Evolutionary conservation across 73 alveolate genomes (phyloP), one percentile per base, ranked within the genome.

Genomic region (Paramecium bursaria): DNA sequence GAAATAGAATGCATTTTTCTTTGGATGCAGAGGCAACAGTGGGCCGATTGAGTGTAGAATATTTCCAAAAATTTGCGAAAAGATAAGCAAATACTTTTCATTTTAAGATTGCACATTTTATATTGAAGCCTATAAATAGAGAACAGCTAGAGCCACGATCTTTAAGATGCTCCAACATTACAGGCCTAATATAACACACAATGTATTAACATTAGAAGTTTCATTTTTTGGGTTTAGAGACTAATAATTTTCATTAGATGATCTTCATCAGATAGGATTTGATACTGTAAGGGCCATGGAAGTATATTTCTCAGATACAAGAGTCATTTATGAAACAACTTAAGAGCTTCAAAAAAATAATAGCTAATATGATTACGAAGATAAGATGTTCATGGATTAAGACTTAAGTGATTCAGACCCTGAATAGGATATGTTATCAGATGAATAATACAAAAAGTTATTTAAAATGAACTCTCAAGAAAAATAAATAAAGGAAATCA

Each of bases 1-100:
- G 67, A 87, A 94, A 75, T 79, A 86, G 73, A 91, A 93, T 76
- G 55, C 96, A 31, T 95, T 95, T 80, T 86, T 94, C 77, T 95
- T 92, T 94, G 97, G 98, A 17, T 94, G 91, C 27, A 67, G 89
- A 39, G 74, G 74, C 14, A 29, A 73, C 22, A 33, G 50, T 10
- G 76, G 50, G 51, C 57, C 85, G 61, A 54, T 73, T 11, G 73
- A 79, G 44, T 61, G 75, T 10, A 74, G 91, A 50, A 47, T 85
- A 4, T 39, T 85, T 11, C 91, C 87, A 3, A 85, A 35, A 50
- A 74, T 85, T 0, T 27, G 73, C 50, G 74, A 77, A 2, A 77
- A 74, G 10, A 29, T 48, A 42, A 27, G 61, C 31, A 47, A 74
- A 29, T 73, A 60, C 27, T 85, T 85, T 50, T 46, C 60, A 31